These are phyloP conservation scores for Sclerotinia minor DNA, from an alignment of 2,329 filamentous ascomycete genomes.

Conservation along the genomic window DNA sequence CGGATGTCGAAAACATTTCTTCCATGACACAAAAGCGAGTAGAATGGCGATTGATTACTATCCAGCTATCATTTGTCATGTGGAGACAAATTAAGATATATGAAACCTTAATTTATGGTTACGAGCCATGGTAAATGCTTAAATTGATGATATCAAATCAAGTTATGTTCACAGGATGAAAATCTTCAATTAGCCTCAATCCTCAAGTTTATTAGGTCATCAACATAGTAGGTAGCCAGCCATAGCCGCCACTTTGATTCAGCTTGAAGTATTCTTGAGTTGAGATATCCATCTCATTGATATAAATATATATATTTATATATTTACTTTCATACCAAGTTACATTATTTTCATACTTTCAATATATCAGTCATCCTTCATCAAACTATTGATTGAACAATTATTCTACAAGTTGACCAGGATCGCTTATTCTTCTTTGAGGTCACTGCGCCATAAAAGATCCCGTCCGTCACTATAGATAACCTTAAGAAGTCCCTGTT, in stretches of 20 bases:
- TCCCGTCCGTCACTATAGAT: background rate
- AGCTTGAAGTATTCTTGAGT: background rate
- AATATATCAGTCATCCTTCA: background rate
- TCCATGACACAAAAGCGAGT: background rate
- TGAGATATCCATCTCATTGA: background rate
- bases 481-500: conserved; percentile 19
- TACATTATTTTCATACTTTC: background rate
- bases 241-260: conserved; percentile 12
- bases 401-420: background rate
- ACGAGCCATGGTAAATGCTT: conserved; percentile 1
- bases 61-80: background rate
- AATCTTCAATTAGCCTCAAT: background rate
- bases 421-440: background rate
- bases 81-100: conserved; percentile 2
- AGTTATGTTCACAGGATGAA: background rate
- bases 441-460: conserved; percentile 16
- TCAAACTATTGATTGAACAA: background rate
- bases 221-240: background rate
- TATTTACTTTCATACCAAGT: background rate
- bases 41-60: background rate
- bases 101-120: conserved; percentile 9
- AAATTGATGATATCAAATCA: background rate
- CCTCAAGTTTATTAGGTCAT: background rate
- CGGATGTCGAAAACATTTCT: background rate
- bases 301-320: too few species aligned